Percentiles rank a stretch among this genome's conserved stretches.
Conservation (phyloP, 495 filamentous ascomycete genomes). For the Cryomyces minteri region DNA sequence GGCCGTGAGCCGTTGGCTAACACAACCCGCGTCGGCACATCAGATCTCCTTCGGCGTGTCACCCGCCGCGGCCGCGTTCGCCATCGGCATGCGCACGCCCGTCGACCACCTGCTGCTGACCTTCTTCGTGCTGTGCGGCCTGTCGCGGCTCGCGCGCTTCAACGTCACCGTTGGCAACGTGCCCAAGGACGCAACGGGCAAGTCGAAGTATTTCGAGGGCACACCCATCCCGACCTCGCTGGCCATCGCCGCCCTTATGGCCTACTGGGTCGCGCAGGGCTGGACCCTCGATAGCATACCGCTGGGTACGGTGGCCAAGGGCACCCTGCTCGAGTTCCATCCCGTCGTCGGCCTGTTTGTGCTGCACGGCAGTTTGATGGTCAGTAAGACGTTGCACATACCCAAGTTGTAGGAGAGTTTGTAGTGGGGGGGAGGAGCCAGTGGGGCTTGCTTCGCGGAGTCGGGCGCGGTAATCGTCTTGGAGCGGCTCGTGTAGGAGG, state of each 20-base stretch:
- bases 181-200: conserved; percentile 80
- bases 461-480: too few species aligned
- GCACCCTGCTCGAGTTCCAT: conserved; percentile 66
- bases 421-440: too few species aligned
- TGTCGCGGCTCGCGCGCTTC: conserved; percentile 88
- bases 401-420: conserved; percentile 56
- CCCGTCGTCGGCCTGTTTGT: conserved; percentile 71
- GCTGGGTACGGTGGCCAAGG: conserved; percentile 41
- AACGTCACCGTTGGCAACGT: conserved; percentile 81
- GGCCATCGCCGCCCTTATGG: conserved; percentile 66
- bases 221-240: conserved; percentile 88
- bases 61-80: conserved; percentile 73
- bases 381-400: conserved; percentile 83
- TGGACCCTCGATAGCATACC: conserved; percentile 66
- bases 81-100: conserved; percentile 71
- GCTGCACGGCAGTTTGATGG: conserved; percentile 76
- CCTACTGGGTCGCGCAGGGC: conserved; percentile 65
- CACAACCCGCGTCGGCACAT: neutral
- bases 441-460: too few species aligned
- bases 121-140: conserved; percentile 86
- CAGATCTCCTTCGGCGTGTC: conserved; percentile 93
- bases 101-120: conserved; percentile 71
- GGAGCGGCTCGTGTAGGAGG: too few species aligned
- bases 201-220: conserved; percentile 89
- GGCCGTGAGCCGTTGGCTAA: neutral